phyloP scores from a whole-genome alignment of 192 early-diverging fungal species.

The Phycomyces blakesleeanus region DNA sequence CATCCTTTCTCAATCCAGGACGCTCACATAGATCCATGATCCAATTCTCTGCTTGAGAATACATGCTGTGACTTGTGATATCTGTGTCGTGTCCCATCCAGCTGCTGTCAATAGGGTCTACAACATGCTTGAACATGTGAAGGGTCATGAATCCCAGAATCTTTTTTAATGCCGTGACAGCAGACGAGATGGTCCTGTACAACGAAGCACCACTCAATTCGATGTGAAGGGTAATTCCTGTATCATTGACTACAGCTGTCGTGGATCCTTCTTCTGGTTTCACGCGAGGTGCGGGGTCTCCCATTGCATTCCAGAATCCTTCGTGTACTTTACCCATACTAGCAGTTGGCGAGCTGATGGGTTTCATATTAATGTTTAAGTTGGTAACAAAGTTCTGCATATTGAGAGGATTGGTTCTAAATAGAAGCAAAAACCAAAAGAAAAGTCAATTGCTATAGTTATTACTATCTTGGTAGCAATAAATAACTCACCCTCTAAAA shows the following conservation, averaged over 20 bases:
- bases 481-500: slow-evolving; percentile 37
- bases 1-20: neutral
- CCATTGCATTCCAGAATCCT: slow-evolving; percentile 50
- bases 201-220: slow-evolving; percentile 46
- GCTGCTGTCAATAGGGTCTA: slow-evolving; percentile 47
- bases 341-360: slow-evolving; percentile 20
- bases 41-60: slow-evolving; percentile 41
- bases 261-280: slow-evolving; percentile 12
- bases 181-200: slow-evolving; percentile 40
- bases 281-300: slow-evolving; percentile 17
- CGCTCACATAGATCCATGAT: slow-evolving; percentile 24
- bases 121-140: slow-evolving; percentile 40
- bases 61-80: slow-evolving; percentile 36
- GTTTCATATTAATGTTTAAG: slow-evolving; percentile 20
- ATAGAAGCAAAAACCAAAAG: no score
- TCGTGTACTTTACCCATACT: slow-evolving; percentile 45
- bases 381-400: slow-evolving; percentile 50
- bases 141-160: slow-evolving; percentile 37
- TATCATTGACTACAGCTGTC: neutral
- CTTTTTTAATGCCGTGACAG: slow-evolving; percentile 35
- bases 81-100: slow-evolving; percentile 39
- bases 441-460: no score
- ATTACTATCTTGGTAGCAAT: no score
- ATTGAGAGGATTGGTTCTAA: slow-evolving; percentile 48
- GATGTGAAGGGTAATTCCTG: slow-evolving; percentile 25